Conservation (phyloP, 2,329 filamentous ascomycete genomes). For the Aspergillus pseudonomiae region DNA sequence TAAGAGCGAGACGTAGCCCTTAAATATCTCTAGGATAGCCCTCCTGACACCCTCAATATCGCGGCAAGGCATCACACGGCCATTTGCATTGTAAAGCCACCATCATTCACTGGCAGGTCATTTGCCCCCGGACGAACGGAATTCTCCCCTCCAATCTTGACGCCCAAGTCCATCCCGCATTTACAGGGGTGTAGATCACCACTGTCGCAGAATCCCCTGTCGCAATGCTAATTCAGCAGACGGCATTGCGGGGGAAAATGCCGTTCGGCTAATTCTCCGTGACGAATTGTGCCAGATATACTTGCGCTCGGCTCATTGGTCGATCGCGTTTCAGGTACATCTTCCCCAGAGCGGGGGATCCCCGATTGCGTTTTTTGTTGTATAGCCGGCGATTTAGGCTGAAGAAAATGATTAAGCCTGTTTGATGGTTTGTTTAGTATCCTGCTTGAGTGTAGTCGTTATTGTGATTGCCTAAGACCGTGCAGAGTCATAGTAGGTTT, state of each 20-base stretch:
- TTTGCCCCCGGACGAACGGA: background rate
- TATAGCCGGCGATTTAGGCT: background rate
- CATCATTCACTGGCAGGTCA: background rate
- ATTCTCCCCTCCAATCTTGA: background rate
- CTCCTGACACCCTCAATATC: background rate
- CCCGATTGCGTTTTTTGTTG: background rate
- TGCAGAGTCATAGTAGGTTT: no score
- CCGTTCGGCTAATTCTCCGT: background rate
- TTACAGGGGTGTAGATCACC: background rate
- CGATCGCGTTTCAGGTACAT: background rate
- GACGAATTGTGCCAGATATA: constrained; percentile 2
- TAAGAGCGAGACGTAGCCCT: background rate
- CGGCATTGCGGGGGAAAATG: background rate
- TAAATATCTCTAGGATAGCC: background rate
- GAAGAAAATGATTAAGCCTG: background rate
- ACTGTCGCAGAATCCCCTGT: background rate
- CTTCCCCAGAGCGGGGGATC: background rate
- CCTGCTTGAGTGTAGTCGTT: background rate
- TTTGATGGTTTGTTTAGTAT: no score
- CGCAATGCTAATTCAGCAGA: background rate
- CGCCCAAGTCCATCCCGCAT: constrained; percentile 2
- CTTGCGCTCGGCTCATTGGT: background rate
- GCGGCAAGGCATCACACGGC: background rate
- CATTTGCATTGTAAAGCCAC: background rate
- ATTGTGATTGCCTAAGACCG: background rate